Percentiles rank a stretch among this genome's conserved stretches.
Conservation (phyloP, 495 filamentous ascomycete species). For the Pyrenopolyporus hunteri region DNA sequence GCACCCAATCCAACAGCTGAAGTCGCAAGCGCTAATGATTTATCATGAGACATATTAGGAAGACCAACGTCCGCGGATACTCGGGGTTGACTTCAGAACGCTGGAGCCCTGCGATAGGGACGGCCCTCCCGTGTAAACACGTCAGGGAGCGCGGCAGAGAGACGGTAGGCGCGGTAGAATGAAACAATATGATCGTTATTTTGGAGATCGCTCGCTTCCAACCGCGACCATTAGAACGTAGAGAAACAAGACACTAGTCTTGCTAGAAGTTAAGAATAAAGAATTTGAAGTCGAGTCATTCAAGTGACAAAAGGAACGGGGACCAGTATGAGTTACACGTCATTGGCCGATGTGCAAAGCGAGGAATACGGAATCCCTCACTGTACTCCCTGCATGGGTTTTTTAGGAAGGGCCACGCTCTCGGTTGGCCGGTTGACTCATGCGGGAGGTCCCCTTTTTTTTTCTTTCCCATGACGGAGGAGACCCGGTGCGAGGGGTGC, state of each 20-base stretch:
- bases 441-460: slow-evolving; percentile 3
- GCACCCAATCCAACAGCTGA: slow-evolving; percentile 45
- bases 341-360: slow-evolving; percentile 12
- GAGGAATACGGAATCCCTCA: slow-evolving; percentile 9
- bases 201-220: slow-evolving; percentile 1
- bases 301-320: slow-evolving; percentile 10
- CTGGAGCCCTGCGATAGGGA: slow-evolving; percentile 23
- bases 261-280: not conserved
- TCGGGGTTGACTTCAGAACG: slow-evolving; percentile 25
- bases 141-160: slow-evolving; percentile 3
- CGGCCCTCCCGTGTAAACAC: slow-evolving; percentile 7
- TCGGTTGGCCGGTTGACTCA: slow-evolving; percentile 36
- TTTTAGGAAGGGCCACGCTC: not conserved
- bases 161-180: not conserved
- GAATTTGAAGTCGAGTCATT: not conserved
- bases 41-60: slow-evolving; percentile 40
- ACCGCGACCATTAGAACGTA: slow-evolving; percentile 10
- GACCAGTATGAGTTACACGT: slow-evolving; percentile 9
- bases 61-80: slow-evolving; percentile 2
- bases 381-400: slow-evolving; percentile 10
- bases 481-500: slow-evolving; percentile 21
- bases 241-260: not conserved
- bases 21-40: slow-evolving; percentile 35
- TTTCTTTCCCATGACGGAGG: slow-evolving; percentile 14
- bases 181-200: not conserved